phyloP scores from a whole-genome alignment of 768 basidiomycete species.

The Tylopilus vinaceipallidus region DNA sequence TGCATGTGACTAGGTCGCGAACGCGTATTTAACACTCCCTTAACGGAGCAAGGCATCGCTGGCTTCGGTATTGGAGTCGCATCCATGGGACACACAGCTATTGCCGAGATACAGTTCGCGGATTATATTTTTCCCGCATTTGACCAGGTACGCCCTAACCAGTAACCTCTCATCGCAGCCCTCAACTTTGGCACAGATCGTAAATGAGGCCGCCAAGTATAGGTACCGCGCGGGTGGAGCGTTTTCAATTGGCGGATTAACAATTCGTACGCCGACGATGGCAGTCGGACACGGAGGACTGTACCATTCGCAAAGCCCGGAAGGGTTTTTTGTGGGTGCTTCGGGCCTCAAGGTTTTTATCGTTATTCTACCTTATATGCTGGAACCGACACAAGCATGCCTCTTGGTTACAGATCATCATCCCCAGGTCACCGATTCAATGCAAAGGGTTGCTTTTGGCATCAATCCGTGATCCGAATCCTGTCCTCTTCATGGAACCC shows the following conservation, averaged over 20 bases:
- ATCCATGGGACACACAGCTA: slow-evolving; percentile 90
- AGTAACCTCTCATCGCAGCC: not conserved
- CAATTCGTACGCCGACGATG: slow-evolving; percentile 85
- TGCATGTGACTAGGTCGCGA: slow-evolving; percentile 59
- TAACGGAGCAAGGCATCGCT: slow-evolving; percentile 92
- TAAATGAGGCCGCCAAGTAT: slow-evolving; percentile 94
- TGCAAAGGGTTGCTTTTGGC: slow-evolving; percentile 89
- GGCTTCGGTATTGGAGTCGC: slow-evolving; percentile 93
- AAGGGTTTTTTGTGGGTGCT: slow-evolving; percentile 92
- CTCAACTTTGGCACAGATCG: slow-evolving; percentile 50
- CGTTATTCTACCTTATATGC: not conserved
- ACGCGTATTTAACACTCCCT: slow-evolving; percentile 92
- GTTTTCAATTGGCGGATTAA: slow-evolving; percentile 79
- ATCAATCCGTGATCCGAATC: slow-evolving; percentile 90
- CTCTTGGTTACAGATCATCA: slow-evolving; percentile 53
- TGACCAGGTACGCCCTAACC: slow-evolving; percentile 64
- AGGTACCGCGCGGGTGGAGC: slow-evolving; percentile 86
- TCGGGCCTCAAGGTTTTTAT: slow-evolving; percentile 74
- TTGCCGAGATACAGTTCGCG: slow-evolving; percentile 90
- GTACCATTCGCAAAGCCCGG: slow-evolving; percentile 95
- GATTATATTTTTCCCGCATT: slow-evolving; percentile 95
- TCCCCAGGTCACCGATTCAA: slow-evolving; percentile 91
- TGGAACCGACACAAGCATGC: not conserved
- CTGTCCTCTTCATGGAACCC: slow-evolving; percentile 96
- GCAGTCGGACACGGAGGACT: slow-evolving; percentile 90